Percentiles rank a stretch among this genome's conserved stretches.
Conservation (phyloP, 192 early-diverging fungal species). For the Piromyces finnis region DNA sequence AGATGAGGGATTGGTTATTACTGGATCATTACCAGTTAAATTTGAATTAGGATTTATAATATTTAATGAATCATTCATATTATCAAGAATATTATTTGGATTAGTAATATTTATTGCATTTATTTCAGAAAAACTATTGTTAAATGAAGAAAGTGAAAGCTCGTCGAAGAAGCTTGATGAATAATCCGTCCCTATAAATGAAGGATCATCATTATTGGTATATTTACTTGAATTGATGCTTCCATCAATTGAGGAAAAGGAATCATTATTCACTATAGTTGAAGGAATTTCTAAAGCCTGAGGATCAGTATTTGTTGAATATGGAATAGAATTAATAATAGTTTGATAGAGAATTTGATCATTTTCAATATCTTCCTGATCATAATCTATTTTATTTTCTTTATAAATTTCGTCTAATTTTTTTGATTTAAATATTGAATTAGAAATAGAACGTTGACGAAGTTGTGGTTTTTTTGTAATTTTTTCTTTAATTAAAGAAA, state of each 20-base stretch:
- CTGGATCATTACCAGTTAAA: too few species aligned
- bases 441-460: neutral
- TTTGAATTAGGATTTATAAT: too few species aligned
- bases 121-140: neutral
- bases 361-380: neutral
- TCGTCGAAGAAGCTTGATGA: neutral
- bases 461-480: neutral
- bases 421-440: neutral
- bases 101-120: neutral
- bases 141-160: neutral
- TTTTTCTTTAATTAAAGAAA: neutral
- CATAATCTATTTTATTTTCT: neutral
- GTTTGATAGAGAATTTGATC: neutral
- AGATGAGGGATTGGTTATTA: too few species aligned
- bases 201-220: neutral
- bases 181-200: neutral
- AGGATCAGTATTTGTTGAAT: neutral
- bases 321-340: too few species aligned
- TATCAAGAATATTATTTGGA: too few species aligned
- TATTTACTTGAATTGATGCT: neutral
- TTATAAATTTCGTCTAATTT: neutral
- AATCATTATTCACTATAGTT: neutral
- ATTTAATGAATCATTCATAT: too few species aligned
- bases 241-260: neutral
- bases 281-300: neutral